Base-by-base conservation (phyloP, 768 basidiomycete species). In the Auriscalpium microsporum region DNA sequence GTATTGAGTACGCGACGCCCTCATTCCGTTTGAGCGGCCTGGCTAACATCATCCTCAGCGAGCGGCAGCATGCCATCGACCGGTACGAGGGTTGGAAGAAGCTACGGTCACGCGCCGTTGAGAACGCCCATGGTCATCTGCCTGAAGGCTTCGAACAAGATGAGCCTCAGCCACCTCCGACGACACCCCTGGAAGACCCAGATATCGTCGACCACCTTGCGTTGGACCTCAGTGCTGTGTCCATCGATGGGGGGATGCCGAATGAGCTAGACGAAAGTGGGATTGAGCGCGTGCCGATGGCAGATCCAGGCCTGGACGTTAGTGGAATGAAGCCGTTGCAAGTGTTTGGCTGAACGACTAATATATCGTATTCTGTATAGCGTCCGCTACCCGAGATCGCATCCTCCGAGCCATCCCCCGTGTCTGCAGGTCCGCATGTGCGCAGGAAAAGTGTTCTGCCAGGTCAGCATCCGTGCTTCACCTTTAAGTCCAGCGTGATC, bases 401-500 rank as follows among this genome's bases (percentile, higher is more conserved):
- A 57, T 72, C 78, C 62, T 80, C 84, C 56, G 81, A 82, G 63
- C 80, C 80, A 47, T 75, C 81, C 34, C 70, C 76, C 59, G 71
- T 78, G 35, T 62, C 56, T 53, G 73, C 76, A 56, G 81, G 84
- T 45, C 78, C 93, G 53, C 95, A 99, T 71, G 83, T 94, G 36
- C 84, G 95, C 63, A 81, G 95, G 70, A 96, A 94, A 77, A 95
- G 92, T 64, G 94, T 95, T 48, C 77, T 97, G 58, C 94, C 93
- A 73, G 87, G 90, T 90, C 68, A 65, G 72, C 71, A 28, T 55
- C 55, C 56, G 52, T 37, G 58, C 60, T 42, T 28, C 62, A 50
- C 48, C 54, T 54, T 54, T 34, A 42, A 47, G 49, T 52, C 52
- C 42, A 35, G 42, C 21, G 53, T 21, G 4, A 2, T 17, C 45